Base-by-base conservation (phyloP, 2,329 filamentous ascomycete species). In the Paraconiothyrium brasiliense region DNA sequence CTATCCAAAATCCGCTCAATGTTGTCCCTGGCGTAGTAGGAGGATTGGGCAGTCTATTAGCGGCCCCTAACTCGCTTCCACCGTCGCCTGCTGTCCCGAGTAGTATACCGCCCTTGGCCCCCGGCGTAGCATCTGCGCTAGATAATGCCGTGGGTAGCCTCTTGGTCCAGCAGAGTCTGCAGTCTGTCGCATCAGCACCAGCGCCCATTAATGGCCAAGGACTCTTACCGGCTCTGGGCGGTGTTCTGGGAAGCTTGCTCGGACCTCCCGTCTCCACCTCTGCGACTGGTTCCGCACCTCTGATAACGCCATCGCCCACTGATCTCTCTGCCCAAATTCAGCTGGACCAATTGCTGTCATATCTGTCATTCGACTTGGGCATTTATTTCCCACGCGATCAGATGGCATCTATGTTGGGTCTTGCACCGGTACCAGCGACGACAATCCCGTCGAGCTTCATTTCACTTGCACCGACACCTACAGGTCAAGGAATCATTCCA, bases 321-420 rank as follows among this genome's bases (percentile, higher is more conserved):
- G 52, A 35, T 43, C 5, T 43, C 16, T 22, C 39, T 14, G 11
- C 47, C 4, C 27, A 60, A 8, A 39, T 52, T 22, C 58, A 60
- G 20, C 34, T 60, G 34, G 52, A 60, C 10, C 46, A 35, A n/a
- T 51, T 60, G 58, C 27, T 60, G 14, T 57, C 52, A 10, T 60
- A 60, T 24, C 46, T 60, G 8, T 56, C 44, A 9, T 37, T 32
- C n/a, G 58, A 60, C 35, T 37, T 60, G 10, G 58, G 58, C 24
- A 52, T 60, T 8, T 47, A 59, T 39, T 35, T 47, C 6, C 47
- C 52, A n/a, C 47, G 58, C 30, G 51, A 50, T 3, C 54, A 56
- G 37, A 13, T 60, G 8, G 11, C 57, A 10, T 16, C 54, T 3
- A 13, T 57, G 11, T 37, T 55, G 13, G 35, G 37, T 7, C 32